phyloP scores from a whole-genome alignment of 805 yeast genomes.

The Schwanniomyces polymorphus region DNA sequence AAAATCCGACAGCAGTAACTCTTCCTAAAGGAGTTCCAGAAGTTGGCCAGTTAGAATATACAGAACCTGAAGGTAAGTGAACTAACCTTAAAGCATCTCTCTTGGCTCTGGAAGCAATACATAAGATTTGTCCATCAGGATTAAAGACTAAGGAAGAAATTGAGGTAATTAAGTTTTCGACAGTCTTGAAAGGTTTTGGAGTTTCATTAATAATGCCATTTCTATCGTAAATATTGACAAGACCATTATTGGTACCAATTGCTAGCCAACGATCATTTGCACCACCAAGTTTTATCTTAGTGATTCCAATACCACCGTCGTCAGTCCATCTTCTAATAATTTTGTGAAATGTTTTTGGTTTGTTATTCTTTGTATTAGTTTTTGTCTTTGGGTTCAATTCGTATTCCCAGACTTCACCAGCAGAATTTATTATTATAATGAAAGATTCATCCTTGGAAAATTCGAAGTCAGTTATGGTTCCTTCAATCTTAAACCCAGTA shows the following conservation, averaged over 20 bases:
- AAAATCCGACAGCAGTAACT: slow-evolving; percentile 77
- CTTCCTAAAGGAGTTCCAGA: slow-evolving; percentile 95
- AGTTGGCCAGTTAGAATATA: slow-evolving; percentile 96
- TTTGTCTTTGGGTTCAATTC: slow-evolving; percentile 15
- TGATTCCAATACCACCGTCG: slow-evolving; percentile 80
- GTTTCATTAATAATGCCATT: slow-evolving; percentile 16
- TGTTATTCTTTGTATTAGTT: slow-evolving; percentile 20
- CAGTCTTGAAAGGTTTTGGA: slow-evolving; percentile 56
- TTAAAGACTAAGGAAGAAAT: slow-evolving; percentile 74
- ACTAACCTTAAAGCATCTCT: slow-evolving; percentile 84
- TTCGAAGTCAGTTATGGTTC: slow-evolving; percentile 77
- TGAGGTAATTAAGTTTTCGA: slow-evolving; percentile 81
- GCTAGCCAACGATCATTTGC: slow-evolving; percentile 77
- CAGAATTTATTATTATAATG: slow-evolving; percentile 60
- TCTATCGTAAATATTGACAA: slow-evolving; percentile 83
- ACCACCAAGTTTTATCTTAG: slow-evolving; percentile 74
- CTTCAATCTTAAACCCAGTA: slow-evolving; percentile 86
- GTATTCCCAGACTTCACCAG: slow-evolving; percentile 92
- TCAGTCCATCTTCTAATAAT: slow-evolving; percentile 78
- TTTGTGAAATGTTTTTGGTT: slow-evolving; percentile 26
- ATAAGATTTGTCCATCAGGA: slow-evolving; percentile 85
- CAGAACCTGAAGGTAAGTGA: slow-evolving; percentile 84
- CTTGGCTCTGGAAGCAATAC: slow-evolving; percentile 81
- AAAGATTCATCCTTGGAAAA: slow-evolving; percentile 52
- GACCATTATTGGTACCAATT: slow-evolving; percentile 84